Conservation (phyloP, 495 filamentous ascomycete genomes). For the Tuber calosporum region DNA sequence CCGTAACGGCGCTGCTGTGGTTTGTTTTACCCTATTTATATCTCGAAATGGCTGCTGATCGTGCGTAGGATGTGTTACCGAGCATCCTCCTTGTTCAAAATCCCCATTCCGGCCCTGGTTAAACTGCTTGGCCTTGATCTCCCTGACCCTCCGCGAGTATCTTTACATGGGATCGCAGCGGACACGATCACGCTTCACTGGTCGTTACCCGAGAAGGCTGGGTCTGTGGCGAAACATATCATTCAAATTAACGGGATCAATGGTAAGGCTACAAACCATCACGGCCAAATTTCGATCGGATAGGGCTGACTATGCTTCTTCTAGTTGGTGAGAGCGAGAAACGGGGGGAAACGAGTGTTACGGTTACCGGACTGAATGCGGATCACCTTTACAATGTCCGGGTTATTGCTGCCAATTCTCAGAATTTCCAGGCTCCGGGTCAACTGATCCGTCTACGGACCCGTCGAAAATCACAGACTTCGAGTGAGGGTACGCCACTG, state of each 20-base stretch:
- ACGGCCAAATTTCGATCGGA: neutral
- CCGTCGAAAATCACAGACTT: constrained; percentile 25
- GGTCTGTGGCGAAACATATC: constrained; percentile 74
- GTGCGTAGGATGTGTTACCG: constrained; percentile 64
- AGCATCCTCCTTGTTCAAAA: constrained; percentile 76
- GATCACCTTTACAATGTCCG: constrained; percentile 85
- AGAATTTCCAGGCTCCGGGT: constrained; percentile 86
- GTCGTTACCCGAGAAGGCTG: constrained; percentile 69
- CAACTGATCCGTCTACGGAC: constrained; percentile 71
- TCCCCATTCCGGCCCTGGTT: constrained; percentile 82
- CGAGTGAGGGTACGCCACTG: constrained; percentile 9
- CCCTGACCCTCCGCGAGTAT: constrained; percentile 79
- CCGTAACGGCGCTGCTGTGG: neutral
- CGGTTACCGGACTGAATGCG: constrained; percentile 74
- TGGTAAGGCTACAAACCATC: constrained; percentile 50
- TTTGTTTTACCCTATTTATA: neutral
- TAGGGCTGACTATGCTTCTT: constrained; percentile 4
- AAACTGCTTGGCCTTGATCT: constrained; percentile 87
- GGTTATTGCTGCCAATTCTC: constrained; percentile 77
- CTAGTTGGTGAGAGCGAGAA: constrained; percentile 75
- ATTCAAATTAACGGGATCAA: constrained; percentile 90
- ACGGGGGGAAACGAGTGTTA: constrained; percentile 78
- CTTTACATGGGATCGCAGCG: constrained; percentile 78
- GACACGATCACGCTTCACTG: constrained; percentile 87
- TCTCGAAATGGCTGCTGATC: neutral